Percentiles rank a stretch among this genome's conserved stretches.
Conservation (phyloP, 2,329 filamentous ascomycete genomes). For the Trichoderma citrinoviride region DNA sequence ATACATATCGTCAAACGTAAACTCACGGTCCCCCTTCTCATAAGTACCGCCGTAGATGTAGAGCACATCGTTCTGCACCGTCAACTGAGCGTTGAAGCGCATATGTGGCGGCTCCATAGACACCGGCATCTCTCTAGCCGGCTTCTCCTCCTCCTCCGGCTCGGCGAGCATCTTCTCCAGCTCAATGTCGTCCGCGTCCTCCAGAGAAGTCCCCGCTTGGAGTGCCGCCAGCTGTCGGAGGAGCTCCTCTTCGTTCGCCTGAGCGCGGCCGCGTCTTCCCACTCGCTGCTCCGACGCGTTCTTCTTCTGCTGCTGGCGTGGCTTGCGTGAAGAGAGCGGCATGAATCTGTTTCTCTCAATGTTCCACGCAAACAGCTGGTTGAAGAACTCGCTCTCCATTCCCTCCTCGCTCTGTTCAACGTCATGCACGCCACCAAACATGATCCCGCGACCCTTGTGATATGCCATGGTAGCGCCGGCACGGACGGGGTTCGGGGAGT, state of each 20-base stretch:
- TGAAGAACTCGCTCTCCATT: constrained; percentile 97
- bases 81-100: constrained; percentile 85
- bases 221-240: constrained; percentile 82
- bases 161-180: constrained; percentile 51
- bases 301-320: constrained; percentile 61
- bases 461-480: constrained; percentile 91
- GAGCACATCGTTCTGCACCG: constrained; percentile 86
- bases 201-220: constrained; percentile 68
- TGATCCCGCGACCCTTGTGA: constrained; percentile 88
- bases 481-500: constrained; percentile 76
- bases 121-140: constrained; percentile 61
- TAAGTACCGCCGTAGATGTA: constrained; percentile 96
- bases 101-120: constrained; percentile 82
- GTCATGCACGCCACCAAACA: constrained; percentile 93
- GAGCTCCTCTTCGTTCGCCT: constrained; percentile 89
- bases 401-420: constrained; percentile 89
- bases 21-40: constrained; percentile 92
- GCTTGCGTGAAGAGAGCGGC: constrained; percentile 71
- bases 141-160: constrained; percentile 55
- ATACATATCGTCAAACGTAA: constrained; percentile 93
- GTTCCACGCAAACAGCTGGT: constrained; percentile 88
- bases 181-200: constrained; percentile 49
- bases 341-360: constrained; percentile 95
- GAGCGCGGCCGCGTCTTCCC: constrained; percentile 68
- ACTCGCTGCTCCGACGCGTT: constrained; percentile 54